Percentiles rank a stretch among this genome's conserved stretches.
phyloP scores from a whole-genome alignment of 2,329 filamentous ascomycete genomes.

The Colletotrichum siamense region DNA sequence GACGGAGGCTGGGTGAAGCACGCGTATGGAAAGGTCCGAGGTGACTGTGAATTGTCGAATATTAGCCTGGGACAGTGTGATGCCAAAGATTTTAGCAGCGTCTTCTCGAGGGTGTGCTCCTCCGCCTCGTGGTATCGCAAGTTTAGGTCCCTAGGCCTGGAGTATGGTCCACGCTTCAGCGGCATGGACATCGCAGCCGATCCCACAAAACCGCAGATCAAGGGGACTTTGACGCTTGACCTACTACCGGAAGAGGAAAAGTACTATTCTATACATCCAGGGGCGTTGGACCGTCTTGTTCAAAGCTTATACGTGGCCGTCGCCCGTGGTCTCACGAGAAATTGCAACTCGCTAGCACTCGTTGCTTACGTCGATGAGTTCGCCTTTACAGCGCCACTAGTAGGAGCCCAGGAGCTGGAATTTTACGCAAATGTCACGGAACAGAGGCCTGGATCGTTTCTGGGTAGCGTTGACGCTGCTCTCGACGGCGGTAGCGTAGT shows the following conservation, averaged over 20 bases:
- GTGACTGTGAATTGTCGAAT: background rate
- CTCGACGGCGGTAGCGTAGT: background rate
- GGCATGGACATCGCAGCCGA: background rate
- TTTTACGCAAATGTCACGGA: background rate
- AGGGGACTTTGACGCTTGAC: background rate
- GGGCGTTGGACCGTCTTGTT: background rate
- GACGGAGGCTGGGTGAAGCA: constrained; percentile 4
- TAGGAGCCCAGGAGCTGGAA: background rate
- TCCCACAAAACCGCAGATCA: background rate
- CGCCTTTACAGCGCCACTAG: background rate
- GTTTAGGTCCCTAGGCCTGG: background rate
- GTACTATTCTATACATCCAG: background rate
- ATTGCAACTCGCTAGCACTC: background rate
- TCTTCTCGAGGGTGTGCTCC: background rate
- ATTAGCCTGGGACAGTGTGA: background rate
- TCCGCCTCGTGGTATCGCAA: constrained; percentile 3
- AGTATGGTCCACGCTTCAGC: constrained; percentile 7
- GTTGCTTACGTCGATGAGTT: constrained; percentile 3
- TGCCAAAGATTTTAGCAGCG: background rate
- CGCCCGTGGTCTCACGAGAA: background rate
- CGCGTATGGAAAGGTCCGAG: background rate
- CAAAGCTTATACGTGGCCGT: background rate
- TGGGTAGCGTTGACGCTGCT: background rate
- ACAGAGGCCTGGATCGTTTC: background rate
- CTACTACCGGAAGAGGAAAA: background rate